These are phyloP conservation scores for Xylaria curta DNA, from an alignment of 495 filamentous ascomycete genomes.

Conservation along the genomic window DNA sequence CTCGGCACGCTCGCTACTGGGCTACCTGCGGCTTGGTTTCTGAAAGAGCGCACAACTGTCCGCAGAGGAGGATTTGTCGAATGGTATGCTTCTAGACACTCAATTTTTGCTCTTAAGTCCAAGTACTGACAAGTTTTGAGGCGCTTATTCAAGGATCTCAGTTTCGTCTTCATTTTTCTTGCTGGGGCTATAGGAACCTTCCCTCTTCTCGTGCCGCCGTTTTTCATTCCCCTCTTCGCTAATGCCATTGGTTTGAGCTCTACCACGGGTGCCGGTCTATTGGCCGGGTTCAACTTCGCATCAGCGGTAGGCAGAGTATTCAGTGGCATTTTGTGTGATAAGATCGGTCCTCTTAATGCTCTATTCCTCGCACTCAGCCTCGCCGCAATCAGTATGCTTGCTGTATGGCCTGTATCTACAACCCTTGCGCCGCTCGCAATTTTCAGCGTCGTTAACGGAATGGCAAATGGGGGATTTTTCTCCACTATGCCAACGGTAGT, in stretches of 20 bases:
- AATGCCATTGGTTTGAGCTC: constrained; percentile 51
- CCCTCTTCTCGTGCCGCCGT: constrained; percentile 65
- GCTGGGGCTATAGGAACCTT: constrained; percentile 65
- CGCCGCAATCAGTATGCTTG: constrained; percentile 60
- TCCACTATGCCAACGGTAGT: constrained; percentile 67
- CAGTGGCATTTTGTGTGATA: constrained; percentile 58
- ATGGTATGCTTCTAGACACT: constrained; percentile 39
- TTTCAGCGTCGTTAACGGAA: constrained; percentile 62
- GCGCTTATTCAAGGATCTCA: constrained; percentile 56
- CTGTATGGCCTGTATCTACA: constrained; percentile 62
- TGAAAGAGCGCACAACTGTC: constrained; percentile 60
- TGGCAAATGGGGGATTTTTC: constrained; percentile 65
- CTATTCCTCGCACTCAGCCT: constrained; percentile 44
- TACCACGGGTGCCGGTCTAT: constrained; percentile 56
- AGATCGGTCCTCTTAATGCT: constrained; percentile 59
- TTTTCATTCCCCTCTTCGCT: constrained; percentile 57
- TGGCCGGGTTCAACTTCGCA: constrained; percentile 63
- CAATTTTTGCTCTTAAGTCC: neutral
- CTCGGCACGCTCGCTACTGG: constrained; percentile 41
- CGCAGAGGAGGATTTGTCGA: constrained; percentile 55
- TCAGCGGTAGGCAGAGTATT: constrained; percentile 59
- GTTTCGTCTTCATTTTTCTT: constrained; percentile 59
- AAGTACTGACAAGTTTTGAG: constrained; percentile 30
- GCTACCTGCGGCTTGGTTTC: constrained; percentile 61
- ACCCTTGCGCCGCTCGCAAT: constrained; percentile 57